A percentile compares a stretch with the other conserved stretches of the same genome.
Conservation (phyloP, 2,329 filamentous ascomycete genomes). For the Hymenoscyphus occultus region DNA sequence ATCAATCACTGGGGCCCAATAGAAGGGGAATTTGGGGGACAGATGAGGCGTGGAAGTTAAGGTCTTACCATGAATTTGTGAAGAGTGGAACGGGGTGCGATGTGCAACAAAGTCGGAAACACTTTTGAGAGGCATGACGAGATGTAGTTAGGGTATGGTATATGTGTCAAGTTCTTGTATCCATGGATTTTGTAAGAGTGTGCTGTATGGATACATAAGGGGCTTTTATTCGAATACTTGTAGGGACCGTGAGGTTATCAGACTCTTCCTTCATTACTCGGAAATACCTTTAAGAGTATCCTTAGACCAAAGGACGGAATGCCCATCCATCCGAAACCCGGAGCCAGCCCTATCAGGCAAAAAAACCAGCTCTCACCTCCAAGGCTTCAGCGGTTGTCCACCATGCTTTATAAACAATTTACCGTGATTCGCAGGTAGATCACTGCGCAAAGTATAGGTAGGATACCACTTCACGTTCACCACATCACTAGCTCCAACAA, state of each 20-base stretch:
- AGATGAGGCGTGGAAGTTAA: constrained; percentile 5
- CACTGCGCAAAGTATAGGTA: constrained; percentile 30
- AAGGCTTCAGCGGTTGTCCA: constrained; percentile 20
- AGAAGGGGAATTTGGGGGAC: not conserved
- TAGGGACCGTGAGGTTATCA: not conserved
- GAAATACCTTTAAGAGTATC: not conserved
- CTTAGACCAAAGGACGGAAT: constrained; percentile 19
- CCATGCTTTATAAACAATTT: constrained; percentile 34
- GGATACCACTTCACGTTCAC: constrained; percentile 34
- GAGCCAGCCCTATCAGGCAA: constrained; percentile 29
- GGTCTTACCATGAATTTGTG: constrained; percentile 15
- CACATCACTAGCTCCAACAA: constrained; percentile 2
- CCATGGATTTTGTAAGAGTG: not conserved
- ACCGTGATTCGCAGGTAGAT: constrained; percentile 29
- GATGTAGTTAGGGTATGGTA: not conserved
- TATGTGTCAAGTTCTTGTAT: not conserved
- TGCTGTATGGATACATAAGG: not conserved
- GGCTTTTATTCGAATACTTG: not conserved
- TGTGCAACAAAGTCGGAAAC: constrained; percentile 20
- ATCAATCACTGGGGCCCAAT: not conserved
- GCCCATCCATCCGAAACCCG: constrained; percentile 29
- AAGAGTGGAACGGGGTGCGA: constrained; percentile 19
- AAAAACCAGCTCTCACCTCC: constrained; percentile 31
- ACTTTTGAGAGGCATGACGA: not conserved
- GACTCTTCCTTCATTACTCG: not conserved